Conservation (phyloP, 768 basidiomycete species). For the Heimioporus sp. region DNA sequence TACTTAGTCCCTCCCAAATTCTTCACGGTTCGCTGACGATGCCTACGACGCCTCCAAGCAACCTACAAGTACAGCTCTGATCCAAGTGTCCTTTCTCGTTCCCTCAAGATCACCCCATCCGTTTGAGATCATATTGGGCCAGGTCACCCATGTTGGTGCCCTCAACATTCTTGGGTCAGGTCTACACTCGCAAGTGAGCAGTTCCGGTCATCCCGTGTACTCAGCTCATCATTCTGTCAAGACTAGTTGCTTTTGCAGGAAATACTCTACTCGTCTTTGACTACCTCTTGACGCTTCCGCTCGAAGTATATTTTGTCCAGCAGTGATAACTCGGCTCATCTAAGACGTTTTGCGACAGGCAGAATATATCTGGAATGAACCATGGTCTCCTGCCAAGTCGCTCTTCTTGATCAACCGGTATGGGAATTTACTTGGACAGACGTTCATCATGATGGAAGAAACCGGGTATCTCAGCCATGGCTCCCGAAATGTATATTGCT, state of each 20-base stretch:
- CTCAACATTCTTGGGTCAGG: neutral
- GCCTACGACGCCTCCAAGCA: too few relatives aligned
- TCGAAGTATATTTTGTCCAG: conserved; percentile 21
- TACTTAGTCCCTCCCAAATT: too few relatives aligned
- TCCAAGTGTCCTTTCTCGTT: too few relatives aligned
- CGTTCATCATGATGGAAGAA: conserved; percentile 20
- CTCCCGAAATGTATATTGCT: too few relatives aligned
- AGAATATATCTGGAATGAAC: conserved; percentile 15
- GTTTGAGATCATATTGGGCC: too few relatives aligned
- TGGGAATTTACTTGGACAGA: conserved; percentile 16
- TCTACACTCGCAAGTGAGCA: neutral
- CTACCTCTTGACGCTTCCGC: conserved; percentile 23
- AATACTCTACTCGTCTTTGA: conserved; percentile 25
- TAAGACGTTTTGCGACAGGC: conserved; percentile 6
- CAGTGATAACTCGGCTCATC: too few relatives aligned
- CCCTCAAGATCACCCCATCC: too few relatives aligned
- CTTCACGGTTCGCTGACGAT: too few relatives aligned
- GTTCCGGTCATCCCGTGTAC: too few relatives aligned
- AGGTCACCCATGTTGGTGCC: conserved; percentile 1
- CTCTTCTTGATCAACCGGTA: conserved; percentile 15
- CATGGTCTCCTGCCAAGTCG: too few relatives aligned
- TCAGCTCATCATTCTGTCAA: conserved; percentile 1
- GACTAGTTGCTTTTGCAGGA: conserved; percentile 15
- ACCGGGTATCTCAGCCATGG: conserved; percentile 14
- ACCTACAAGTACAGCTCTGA: too few relatives aligned